Conservation (phyloP, 2,329 filamentous ascomycete genomes). For the Neofusicoccum sp. region DNA sequence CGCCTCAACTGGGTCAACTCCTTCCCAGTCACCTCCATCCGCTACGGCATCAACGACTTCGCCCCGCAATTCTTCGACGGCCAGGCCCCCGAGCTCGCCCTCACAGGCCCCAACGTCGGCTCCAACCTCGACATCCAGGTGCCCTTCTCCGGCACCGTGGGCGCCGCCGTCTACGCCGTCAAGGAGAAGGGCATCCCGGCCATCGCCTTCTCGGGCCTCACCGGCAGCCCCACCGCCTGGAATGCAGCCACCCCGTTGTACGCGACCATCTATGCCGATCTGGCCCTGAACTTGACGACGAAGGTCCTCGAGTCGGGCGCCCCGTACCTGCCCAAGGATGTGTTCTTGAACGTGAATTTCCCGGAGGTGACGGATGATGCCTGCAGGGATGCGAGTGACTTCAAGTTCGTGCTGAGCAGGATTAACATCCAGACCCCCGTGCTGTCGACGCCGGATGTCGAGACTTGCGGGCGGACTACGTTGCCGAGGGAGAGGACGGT, state of each 20-base stretch:
- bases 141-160: slow-evolving; percentile 68
- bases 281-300: slow-evolving; percentile 62
- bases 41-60: slow-evolving; percentile 62
- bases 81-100: slow-evolving; percentile 61
- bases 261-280: slow-evolving; percentile 64
- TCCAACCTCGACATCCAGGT: slow-evolving; percentile 60
- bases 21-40: slow-evolving; percentile 66
- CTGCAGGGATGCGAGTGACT: slow-evolving; percentile 58
- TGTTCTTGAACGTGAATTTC: slow-evolving; percentile 73
- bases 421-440: slow-evolving; percentile 53
- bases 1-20: slow-evolving; percentile 74
- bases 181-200: slow-evolving; percentile 59
- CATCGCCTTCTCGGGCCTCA: slow-evolving; percentile 67
- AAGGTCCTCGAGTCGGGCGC: slow-evolving; percentile 58
- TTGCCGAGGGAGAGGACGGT: slow-evolving; percentile 64
- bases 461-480: slow-evolving; percentile 57
- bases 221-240: slow-evolving; percentile 56
- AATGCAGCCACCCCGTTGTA: slow-evolving; percentile 53
- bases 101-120: slow-evolving; percentile 66
- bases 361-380: slow-evolving; percentile 51
- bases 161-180: slow-evolving; percentile 63
- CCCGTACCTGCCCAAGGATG: slow-evolving; percentile 64
- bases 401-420: slow-evolving; percentile 66
- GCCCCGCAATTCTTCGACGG: slow-evolving; percentile 58
- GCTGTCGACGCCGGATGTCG: slow-evolving; percentile 52